Percentiles rank a stretch among this genome's conserved stretches.
phyloP scores from a whole-genome alignment of 495 filamentous ascomycete species.

The Neurospora intermedia region DNA sequence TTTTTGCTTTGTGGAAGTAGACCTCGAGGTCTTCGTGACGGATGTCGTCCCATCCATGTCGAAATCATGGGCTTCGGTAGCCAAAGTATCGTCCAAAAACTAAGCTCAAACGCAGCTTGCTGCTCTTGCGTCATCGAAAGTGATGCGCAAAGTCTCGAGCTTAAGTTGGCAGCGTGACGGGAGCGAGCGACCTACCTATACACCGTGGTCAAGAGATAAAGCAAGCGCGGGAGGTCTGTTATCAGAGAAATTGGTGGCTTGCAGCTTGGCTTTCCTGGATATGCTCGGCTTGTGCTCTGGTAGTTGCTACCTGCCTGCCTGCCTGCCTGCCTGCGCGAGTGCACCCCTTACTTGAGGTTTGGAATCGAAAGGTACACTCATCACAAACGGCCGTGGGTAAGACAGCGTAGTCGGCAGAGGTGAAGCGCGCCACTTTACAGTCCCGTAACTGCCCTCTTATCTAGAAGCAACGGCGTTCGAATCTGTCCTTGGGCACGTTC shows the following conservation, averaged over 20 bases:
- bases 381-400: background rate
- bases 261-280: too few species aligned
- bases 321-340: too few species aligned
- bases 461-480: background rate
- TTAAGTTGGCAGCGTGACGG: background rate
- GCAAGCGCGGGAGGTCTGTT: background rate
- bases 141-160: background rate
- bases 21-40: background rate
- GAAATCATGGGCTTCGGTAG: background rate
- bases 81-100: background rate
- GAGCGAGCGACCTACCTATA: background rate
- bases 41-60: background rate
- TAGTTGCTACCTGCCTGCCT: background rate
- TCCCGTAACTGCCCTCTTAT: background rate
- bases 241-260: background rate
- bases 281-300: too few species aligned
- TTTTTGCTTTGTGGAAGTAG: background rate
- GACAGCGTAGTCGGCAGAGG: background rate
- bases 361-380: background rate
- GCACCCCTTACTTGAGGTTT: too few species aligned
- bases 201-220: background rate
- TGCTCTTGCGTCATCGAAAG: background rate
- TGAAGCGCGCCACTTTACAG: background rate
- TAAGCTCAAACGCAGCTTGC: background rate
- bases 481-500: background rate